Base-by-base conservation (phyloP, 306 rosid species). In the Bauhinia variegata region DNA sequence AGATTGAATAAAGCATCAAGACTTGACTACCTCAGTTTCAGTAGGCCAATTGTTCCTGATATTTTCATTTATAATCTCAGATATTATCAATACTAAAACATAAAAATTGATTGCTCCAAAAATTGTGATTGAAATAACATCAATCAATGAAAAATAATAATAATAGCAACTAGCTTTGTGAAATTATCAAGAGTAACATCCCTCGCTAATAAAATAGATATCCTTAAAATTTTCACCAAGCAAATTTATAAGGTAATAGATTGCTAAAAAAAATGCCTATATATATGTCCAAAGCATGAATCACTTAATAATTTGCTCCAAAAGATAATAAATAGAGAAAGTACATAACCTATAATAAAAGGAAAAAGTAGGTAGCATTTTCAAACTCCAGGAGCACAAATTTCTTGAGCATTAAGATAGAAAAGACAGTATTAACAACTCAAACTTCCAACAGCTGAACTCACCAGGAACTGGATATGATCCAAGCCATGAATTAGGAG, bases 401-500 rank as follows among this genome's bases (percentile, higher is more conserved):
- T 33, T 53, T 54, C 32, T 6, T n/a, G 15, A 30, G 38, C 51
- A 61, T 44, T 41, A 19, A 47, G 64, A 34, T 30, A 39, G 36
- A 65, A 68, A 31, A 59, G 19, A 54, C 14, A 57, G 34, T 11
- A 60, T 28, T 16, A 28, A 56, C 43, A 44, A 23, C 28, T 23
- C 28, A 37, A 66, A 70, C 61, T 64, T 42, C 41, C 8, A 55
- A 8, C 60, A 33, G 38, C 31, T 56, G 67, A 77, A 67, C 99
- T 80, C 78, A 95, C 99, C 99, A 43, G 96, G 96, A 70, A 86
- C 74, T 0, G 97, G 99, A 80, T 83, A 79, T 37, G 76, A 68
- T 43, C 92, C 99, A 48, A 95, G 87, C 99, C 99, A 95, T 0
- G 87, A 86, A 83, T 90, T 90, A 48, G 99, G 99, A 7, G 96